phyloP scores from a whole-genome alignment of 2,329 filamentous ascomycete species.

The Ampelomyces quisqualis region DNA sequence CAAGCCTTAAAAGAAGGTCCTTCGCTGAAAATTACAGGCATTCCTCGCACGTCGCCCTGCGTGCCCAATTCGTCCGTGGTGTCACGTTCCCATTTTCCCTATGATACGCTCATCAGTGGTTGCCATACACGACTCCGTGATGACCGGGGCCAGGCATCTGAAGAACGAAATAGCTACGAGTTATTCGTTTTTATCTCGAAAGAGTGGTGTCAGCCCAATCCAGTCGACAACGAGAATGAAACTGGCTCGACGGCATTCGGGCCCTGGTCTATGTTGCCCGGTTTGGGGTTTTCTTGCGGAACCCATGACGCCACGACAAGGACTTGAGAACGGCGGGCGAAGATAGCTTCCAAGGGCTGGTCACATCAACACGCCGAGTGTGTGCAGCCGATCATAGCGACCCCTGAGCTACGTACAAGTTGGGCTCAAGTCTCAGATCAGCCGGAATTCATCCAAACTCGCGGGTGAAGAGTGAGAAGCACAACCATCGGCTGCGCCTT shows the following conservation, averaged over 20 bases:
- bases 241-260: conserved; percentile 14
- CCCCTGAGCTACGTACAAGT: conserved; percentile 19
- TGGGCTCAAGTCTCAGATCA: conserved; percentile 41
- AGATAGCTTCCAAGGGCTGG: conserved; percentile 37
- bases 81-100: no score
- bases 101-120: no score
- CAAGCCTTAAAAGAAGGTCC: no score
- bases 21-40: no score
- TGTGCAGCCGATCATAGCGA: conserved; percentile 32
- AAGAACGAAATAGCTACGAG: conserved; percentile 1
- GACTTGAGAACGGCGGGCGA: conserved; percentile 32
- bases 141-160: not conserved
- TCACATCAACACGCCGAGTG: conserved; percentile 28
- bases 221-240: conserved; percentile 15
- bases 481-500: no score
- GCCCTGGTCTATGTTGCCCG: conserved; percentile 29
- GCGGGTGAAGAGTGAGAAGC: no score
- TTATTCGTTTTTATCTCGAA: conserved; percentile 10
- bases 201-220: conserved; percentile 9
- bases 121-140: no score
- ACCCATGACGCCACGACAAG: conserved; percentile 35
- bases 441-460: conserved; percentile 32
- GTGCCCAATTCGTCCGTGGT: no score
- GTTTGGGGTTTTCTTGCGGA: conserved; percentile 37
- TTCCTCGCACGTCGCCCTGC: no score